These are phyloP conservation scores for Colletotrichum eleusines DNA, from an alignment of 2,329 filamentous ascomycete species.

Conservation along the genomic window DNA sequence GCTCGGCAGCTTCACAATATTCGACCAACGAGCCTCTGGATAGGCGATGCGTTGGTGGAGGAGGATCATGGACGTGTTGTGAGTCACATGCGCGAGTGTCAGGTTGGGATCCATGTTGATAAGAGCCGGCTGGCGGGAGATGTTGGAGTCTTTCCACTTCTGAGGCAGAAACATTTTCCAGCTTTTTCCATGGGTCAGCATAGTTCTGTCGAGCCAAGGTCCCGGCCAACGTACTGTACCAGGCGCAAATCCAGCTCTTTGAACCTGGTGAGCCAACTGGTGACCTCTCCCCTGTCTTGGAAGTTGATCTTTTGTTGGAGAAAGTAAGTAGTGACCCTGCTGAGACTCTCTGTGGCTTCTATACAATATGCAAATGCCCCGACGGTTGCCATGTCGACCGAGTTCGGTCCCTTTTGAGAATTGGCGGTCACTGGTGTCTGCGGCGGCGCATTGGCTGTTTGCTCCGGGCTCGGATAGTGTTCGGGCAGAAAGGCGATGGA, in stretches of 20 bases:
- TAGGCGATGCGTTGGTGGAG: slow-evolving; percentile 63
- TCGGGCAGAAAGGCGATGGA: slow-evolving; percentile 54
- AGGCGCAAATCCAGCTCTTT: slow-evolving; percentile 61
- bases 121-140: slow-evolving; percentile 45
- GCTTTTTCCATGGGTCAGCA: slow-evolving; percentile 10
- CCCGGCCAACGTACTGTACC: slow-evolving; percentile 50
- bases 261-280: slow-evolving; percentile 59
- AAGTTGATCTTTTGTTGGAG: slow-evolving; percentile 58
- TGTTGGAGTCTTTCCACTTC: slow-evolving; percentile 55
- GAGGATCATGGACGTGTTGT: slow-evolving; percentile 63
- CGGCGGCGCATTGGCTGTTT: slow-evolving; percentile 37
- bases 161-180: slow-evolving; percentile 60
- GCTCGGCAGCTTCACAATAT: slow-evolving; percentile 53
- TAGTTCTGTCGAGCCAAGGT: neutral
- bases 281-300: slow-evolving; percentile 54
- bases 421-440: slow-evolving; percentile 18
- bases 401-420: slow-evolving; percentile 26
- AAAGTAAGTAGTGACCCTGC: slow-evolving; percentile 59
- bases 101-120: slow-evolving; percentile 61
- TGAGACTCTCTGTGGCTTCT: slow-evolving; percentile 61
- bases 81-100: slow-evolving; percentile 61
- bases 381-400: slow-evolving; percentile 52
- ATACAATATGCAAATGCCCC: slow-evolving; percentile 61
- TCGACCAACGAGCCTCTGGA: slow-evolving; percentile 50
- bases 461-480: slow-evolving; percentile 47